Percentiles rank a stretch among this genome's conserved stretches.
These are phyloP conservation scores for Lasiodiplodia citricola DNA, from an alignment of 2,329 filamentous ascomycete genomes.

Conservation along the genomic window DNA sequence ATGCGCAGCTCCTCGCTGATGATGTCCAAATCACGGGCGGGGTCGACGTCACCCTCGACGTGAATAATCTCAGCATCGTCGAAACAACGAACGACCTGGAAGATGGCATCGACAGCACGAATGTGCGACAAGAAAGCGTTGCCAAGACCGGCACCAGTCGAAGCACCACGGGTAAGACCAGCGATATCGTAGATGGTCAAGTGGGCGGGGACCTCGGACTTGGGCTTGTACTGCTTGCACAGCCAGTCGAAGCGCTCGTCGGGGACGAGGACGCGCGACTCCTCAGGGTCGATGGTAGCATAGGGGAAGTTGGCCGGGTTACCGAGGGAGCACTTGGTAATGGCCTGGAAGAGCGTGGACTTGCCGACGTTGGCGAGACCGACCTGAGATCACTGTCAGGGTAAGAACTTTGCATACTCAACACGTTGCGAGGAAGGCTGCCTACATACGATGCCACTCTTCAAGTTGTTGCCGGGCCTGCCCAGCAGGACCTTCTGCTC, in stretches of 20 bases:
- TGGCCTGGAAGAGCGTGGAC: constrained; percentile 98
- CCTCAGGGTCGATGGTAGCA: constrained; percentile 98
- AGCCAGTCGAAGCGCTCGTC: constrained; percentile 97
- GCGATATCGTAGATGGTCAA: constrained; percentile 99
- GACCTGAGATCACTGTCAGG: constrained; percentile 68
- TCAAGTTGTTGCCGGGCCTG: constrained; percentile 95
- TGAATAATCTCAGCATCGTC: constrained; percentile 99
- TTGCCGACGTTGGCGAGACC: constrained; percentile 99
- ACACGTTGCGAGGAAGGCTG: constrained; percentile 40
- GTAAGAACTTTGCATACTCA: constrained; percentile 40
- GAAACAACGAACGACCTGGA: constrained; percentile 95
- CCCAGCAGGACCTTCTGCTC: constrained; percentile 97
- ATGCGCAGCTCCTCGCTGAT: constrained; percentile 95
- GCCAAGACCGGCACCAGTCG: constrained; percentile 94
- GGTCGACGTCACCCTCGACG: constrained; percentile 98
- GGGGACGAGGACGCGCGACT: constrained; percentile 95
- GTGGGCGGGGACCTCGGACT: constrained; percentile 95
- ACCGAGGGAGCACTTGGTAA: constrained; percentile 95
- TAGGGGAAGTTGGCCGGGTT: constrained; percentile 99
- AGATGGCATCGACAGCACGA: constrained; percentile 96
- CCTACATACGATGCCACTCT: constrained; percentile 96
- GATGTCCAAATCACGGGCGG: constrained; percentile 90
- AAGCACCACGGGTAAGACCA: constrained; percentile 92
- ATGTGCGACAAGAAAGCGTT: constrained; percentile 99
- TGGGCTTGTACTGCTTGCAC: constrained; percentile 94